Evolutionary conservation across 1,284 basidiomycete genomes (phyloP).

Genomic region (Apiotrichum siamense): DNA sequence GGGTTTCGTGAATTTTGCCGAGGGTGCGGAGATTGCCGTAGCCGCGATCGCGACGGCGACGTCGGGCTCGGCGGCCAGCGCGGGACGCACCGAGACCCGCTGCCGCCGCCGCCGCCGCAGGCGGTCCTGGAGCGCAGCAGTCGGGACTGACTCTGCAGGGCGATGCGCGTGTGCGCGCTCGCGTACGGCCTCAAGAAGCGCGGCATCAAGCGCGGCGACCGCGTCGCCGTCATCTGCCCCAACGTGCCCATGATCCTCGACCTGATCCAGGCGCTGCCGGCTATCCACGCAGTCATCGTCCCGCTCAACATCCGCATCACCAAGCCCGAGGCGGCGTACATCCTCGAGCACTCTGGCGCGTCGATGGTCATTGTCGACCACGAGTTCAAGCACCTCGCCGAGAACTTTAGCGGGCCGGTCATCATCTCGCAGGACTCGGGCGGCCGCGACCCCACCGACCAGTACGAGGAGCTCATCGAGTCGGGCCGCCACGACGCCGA

Average conservation of each 20-base stretch:
- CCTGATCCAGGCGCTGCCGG: slow-evolving; percentile 15
- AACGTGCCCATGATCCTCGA: slow-evolving; percentile 19
- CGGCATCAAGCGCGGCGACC: slow-evolving; percentile 69
- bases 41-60: not conserved
- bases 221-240: slow-evolving; percentile 57
- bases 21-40: too few species aligned
- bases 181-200: slow-evolving; percentile 63
- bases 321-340: slow-evolving; percentile 17
- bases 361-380: slow-evolving; percentile 12
- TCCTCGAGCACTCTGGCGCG: slow-evolving; percentile 15
- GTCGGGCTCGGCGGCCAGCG: not conserved
- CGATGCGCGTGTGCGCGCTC: slow-evolving; percentile 42
- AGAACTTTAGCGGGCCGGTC: slow-evolving; percentile 15
- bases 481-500: slow-evolving; percentile 14
- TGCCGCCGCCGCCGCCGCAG: too few species aligned
- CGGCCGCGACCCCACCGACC: slow-evolving; percentile 12
- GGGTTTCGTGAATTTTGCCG: not conserved
- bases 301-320: slow-evolving; percentile 19
- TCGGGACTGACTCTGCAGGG: slow-evolving; percentile 9
- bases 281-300: slow-evolving; percentile 15
- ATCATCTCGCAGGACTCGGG: slow-evolving; percentile 13
- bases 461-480: slow-evolving; percentile 17
- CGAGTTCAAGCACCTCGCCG: slow-evolving; percentile 16
- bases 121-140: too few species aligned
- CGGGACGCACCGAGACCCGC: not conserved